phyloP scores from a whole-genome alignment of 371 early-diverging fungal species.

The Mucor mucedo region DNA sequence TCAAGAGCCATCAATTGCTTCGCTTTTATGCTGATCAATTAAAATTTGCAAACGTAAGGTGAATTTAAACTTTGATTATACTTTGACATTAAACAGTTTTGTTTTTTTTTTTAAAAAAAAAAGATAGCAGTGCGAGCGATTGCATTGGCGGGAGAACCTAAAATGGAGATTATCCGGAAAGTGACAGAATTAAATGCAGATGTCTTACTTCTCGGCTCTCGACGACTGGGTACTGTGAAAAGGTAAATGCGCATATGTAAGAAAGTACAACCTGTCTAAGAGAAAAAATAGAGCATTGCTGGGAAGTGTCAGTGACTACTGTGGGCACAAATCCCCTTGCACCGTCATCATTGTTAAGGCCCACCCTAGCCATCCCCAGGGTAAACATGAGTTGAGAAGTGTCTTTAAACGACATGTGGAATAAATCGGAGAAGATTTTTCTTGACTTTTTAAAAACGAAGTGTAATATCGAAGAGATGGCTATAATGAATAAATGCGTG shows the following conservation, averaged over 20 bases:
- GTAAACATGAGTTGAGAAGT: conserved; percentile 17
- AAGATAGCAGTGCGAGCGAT: conserved; percentile 48
- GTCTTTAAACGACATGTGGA: conserved; percentile 15
- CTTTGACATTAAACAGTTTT: neutral
- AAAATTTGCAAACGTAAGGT: conserved; percentile 16
- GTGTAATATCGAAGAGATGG: too few relatives aligned
- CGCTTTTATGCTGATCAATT: conserved; percentile 25
- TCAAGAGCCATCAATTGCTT: conserved; percentile 27
- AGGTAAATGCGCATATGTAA: neutral
- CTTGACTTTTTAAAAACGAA: conserved; percentile 8
- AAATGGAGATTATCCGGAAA: conserved; percentile 50
- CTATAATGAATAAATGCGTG: neutral
- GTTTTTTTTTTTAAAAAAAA: neutral
- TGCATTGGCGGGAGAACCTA: conserved; percentile 47
- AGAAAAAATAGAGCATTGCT: conserved; percentile 21
- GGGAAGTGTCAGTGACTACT: conserved; percentile 44
- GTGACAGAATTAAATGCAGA: conserved; percentile 47
- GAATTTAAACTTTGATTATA: neutral
- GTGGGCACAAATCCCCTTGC: conserved; percentile 31
- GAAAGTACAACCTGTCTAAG: neutral
- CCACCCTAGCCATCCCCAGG: conserved; percentile 14
- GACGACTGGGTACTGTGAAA: conserved; percentile 42
- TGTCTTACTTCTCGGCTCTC: conserved; percentile 46
- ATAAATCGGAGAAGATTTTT: conserved; percentile 22
- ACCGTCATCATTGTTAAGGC: conserved; percentile 32